Evolutionary conservation across 768 basidiomycete species (phyloP), one percentile per base, ranked within the genome.

Genomic region (Arthromyces matolae): DNA sequence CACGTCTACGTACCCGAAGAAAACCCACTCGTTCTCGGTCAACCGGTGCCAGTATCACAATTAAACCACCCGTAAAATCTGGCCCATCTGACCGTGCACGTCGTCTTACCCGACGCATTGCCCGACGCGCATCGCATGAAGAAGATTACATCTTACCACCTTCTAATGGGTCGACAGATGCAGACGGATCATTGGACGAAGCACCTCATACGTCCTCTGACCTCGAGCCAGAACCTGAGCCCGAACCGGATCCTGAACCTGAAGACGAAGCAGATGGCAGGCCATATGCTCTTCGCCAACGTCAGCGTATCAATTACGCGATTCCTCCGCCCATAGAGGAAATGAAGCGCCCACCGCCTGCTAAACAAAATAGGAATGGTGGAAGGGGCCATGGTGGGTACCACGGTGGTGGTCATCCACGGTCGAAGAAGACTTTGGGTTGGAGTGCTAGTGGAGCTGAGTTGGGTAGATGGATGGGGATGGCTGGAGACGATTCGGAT

Each of bases 391-490:
- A 39, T 28, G 69, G 66, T n/a, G 59, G 35, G 19, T 64, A 46
- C 16, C 60, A 70, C 18, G 73, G 66, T 42, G 64, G 57, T 24
- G 58, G 55, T 28, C 52, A 56, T 50, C 65, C 58, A 2, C 64
- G 62, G 1, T 58, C 53, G 19, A 68, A 65, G 22, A 70, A 76
- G 53, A 76, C 75, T 8, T 76, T 81, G 13, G 86, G 88, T 4
- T 89, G 88, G 87, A 89, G 87, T 64, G 88, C 82, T 3, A 78
- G 64, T 47, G 89, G 89, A 19, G 84, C 87, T 0, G 88, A 90
- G 67, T 64, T 90, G 27, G 80, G 85, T 36, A 74, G 78, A 47
- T 87, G 84, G 81, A 84, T 91, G 80, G 85, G 84, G 8, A 80
- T 86, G 64, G 69, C 71, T 13, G 76, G 71, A 1, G 86, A 89